A percentile compares a stretch with the other conserved stretches of the same genome.
Conservation (phyloP, 495 filamentous ascomycete genomes). For the Parathielavia appendiculata region DNA sequence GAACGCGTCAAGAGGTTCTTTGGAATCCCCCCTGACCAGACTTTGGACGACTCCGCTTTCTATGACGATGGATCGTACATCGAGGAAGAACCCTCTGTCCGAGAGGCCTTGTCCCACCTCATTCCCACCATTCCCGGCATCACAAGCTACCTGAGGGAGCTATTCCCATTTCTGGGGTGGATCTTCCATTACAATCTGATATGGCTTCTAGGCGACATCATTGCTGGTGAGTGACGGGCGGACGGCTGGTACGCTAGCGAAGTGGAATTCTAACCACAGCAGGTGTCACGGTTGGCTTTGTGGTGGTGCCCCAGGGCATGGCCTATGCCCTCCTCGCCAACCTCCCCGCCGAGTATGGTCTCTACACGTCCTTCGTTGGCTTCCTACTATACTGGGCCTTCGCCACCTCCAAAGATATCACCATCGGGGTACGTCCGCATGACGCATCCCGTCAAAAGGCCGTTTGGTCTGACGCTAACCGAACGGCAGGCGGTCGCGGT, state of each 20-base stretch:
- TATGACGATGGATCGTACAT: constrained; percentile 57
- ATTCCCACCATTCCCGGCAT: constrained; percentile 51
- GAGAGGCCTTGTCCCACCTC: constrained; percentile 60
- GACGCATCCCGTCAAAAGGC: neutral
- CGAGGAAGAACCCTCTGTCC: constrained; percentile 67
- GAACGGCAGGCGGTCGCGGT: constrained; percentile 78
- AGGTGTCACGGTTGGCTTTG: constrained; percentile 32
- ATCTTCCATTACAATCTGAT: constrained; percentile 50
- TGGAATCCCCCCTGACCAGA: constrained; percentile 25
- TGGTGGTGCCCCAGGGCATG: constrained; percentile 51
- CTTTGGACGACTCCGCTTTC: constrained; percentile 21
- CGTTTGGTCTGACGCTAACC: neutral
- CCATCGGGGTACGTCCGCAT: constrained; percentile 53
- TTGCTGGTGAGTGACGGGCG: constrained; percentile 34
- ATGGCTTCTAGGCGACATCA: constrained; percentile 48
- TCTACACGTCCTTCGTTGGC: constrained; percentile 64
- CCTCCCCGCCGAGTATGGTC: constrained; percentile 53
- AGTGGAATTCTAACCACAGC: neutral
- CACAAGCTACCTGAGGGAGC: constrained; percentile 46
- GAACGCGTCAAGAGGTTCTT: constrained; percentile 31
- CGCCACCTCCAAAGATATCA: constrained; percentile 65
- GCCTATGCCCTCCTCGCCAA: constrained; percentile 58
- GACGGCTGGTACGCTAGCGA: neutral
- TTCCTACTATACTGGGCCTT: constrained; percentile 64
- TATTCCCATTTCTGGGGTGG: constrained; percentile 48